Evolutionary conservation across 306 rosid genomes (phyloP).

Genomic region (Glycyrrhiza uralensis): DNA sequence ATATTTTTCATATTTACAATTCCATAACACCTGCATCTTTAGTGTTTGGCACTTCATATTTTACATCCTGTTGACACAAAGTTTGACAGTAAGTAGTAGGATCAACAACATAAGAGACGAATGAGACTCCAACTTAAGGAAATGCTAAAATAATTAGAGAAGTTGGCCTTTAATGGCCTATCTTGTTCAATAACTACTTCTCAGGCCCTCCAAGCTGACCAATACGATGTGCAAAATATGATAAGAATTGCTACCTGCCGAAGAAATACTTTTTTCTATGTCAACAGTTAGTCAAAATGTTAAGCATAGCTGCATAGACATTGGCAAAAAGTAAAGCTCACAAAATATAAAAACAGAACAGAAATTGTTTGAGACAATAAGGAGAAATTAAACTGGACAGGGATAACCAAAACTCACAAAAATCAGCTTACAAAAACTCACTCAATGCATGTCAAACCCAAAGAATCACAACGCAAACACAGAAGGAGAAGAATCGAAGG

Average conservation of each 20-base stretch:
- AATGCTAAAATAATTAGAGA: conserved; percentile 12
- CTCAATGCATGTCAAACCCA: no score
- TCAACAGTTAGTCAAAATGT: conserved; percentile 78
- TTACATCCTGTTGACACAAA: conserved; percentile 55
- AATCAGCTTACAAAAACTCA: no score
- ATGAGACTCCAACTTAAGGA: not conserved
- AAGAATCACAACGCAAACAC: no score
- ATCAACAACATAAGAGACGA: not conserved
- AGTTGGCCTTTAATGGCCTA: conserved; percentile 63
- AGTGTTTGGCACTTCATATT: conserved; percentile 49
- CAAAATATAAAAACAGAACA: no score
- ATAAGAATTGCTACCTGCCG: conserved; percentile 95
- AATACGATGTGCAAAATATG: conserved; percentile 86
- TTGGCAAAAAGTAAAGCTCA: conserved; percentile 52
- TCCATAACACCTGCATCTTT: conserved; percentile 39
- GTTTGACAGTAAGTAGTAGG: conserved; percentile 1
- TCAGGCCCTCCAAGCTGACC: conserved; percentile 92
- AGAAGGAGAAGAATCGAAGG: no score
- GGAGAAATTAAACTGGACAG: no score
- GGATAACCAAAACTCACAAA: no score
- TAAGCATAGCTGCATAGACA: conserved; percentile 89
- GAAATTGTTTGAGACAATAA: no score
- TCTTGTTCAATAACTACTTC: conserved; percentile 74
- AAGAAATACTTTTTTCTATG: conserved; percentile 86
- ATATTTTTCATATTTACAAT: conserved; percentile 76